These are phyloP conservation scores for Fagopyrum homotropicum DNA, from an alignment of 148 eudicot genomes.

Conservation along the genomic window DNA sequence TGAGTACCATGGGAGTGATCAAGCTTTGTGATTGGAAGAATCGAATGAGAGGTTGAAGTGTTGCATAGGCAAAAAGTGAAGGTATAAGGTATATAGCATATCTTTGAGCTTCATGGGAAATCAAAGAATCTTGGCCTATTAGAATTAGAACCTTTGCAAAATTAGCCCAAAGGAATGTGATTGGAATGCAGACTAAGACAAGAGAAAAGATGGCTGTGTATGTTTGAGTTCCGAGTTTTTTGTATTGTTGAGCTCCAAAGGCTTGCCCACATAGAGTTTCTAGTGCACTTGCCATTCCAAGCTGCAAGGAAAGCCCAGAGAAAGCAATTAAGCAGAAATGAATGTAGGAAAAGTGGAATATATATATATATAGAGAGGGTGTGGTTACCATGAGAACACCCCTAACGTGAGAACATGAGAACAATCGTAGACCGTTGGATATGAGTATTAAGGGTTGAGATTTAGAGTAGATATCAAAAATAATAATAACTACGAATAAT, in stretches of 20 bases:
- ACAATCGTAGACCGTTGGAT: no score
- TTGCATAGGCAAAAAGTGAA: slow-evolving; percentile 51
- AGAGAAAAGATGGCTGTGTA: slow-evolving; percentile 74
- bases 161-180: slow-evolving; percentile 56
- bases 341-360: no score
- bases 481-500: no score
- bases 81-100: slow-evolving; percentile 59
- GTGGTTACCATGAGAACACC: no score
- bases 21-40: slow-evolving; percentile 68
- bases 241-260: slow-evolving; percentile 77
- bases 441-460: no score
- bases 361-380: no score
- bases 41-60: slow-evolving; percentile 66
- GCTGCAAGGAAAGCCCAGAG: not conserved
- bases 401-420: no score
- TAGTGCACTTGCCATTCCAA: slow-evolving; percentile 69
- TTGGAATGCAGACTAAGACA: slow-evolving; percentile 51
- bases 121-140: slow-evolving; percentile 65
- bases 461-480: no score
- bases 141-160: slow-evolving; percentile 47
- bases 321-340: no score
- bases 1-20: slow-evolving; percentile 58
- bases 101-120: slow-evolving; percentile 69
- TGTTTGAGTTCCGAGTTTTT: slow-evolving; percentile 71
- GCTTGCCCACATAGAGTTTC: slow-evolving; percentile 90